Evolutionary conservation across 129 eudicot species (phyloP).

Genomic region (Arctium minus): DNA sequence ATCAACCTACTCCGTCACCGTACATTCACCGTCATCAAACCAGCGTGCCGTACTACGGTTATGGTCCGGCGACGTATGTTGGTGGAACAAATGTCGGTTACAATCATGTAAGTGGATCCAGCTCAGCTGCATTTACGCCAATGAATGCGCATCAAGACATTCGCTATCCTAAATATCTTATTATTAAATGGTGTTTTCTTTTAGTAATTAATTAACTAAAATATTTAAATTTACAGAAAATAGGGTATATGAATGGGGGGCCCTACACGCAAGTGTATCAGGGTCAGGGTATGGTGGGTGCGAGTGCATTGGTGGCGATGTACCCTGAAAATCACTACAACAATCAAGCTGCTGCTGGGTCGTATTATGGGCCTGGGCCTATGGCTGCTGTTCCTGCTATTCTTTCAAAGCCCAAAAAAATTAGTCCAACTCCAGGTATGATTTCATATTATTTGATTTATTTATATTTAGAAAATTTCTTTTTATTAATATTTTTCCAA

Average conservation of each 20-base stretch:
- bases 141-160: slow-evolving; percentile 4
- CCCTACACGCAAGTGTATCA: slow-evolving; percentile 64
- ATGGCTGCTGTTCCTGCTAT: slow-evolving; percentile 39
- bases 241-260: slow-evolving; percentile 52
- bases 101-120: slow-evolving; percentile 51
- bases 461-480: no score
- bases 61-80: slow-evolving; percentile 48
- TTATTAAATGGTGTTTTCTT: not conserved
- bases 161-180: not conserved
- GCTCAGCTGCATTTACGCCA: not conserved
- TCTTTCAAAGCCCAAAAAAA: slow-evolving; percentile 63
- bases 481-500: no score
- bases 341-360: slow-evolving; percentile 54
- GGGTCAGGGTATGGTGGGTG: slow-evolving; percentile 51
- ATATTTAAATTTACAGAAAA: slow-evolving; percentile 33
- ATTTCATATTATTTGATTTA: not conserved
- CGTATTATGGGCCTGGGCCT: slow-evolving; percentile 40
- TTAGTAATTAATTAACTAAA: not conserved
- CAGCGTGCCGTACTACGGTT: slow-evolving; percentile 57
- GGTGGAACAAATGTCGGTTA: slow-evolving; percentile 42
- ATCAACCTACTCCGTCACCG: slow-evolving; percentile 42
- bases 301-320: slow-evolving; percentile 53
- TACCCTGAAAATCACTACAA: slow-evolving; percentile 55
- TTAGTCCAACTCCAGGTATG: slow-evolving; percentile 56
- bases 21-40: slow-evolving; percentile 38